Base-by-base conservation (phyloP, 129 eudicot species). In the Saussurea involucrata region DNA sequence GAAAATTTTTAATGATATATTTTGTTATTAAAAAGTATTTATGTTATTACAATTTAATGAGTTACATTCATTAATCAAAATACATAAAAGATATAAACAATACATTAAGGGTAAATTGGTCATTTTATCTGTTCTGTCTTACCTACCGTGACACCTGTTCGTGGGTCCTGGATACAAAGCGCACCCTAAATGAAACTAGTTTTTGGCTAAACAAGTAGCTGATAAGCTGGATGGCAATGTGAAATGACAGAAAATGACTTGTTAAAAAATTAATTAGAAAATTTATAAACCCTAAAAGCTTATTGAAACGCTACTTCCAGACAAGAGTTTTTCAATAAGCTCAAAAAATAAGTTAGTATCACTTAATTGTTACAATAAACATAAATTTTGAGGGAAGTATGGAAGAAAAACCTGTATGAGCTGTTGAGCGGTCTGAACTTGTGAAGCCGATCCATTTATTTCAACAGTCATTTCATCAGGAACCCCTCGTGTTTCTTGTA, bases 341-440 rank as follows among this genome's bases (percentile, higher is more conserved):
- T 49, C 21, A 49, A 49, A 44, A 15, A 46, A 13, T 46, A 44
- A 11, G 58, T 8, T 46, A 46, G 60, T 8, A 49, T 17, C 3
- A 8, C 49, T 4, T 40, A 1, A 40, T 2, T 10, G 7, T 2
- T 10, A 40, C 1, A 17, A 8, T 17, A 15, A 49, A 49, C 22
- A 17, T 2, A 10, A 49, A 5, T 0, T 46, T 46, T 11, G 22
- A 21, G 27, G 27, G 27, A 25, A 69, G 1, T 4, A 69, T 9
- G 36, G 20, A 37, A 5, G 29, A 24, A 75, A 75, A 81, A 79
- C 96, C 93, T 92, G 97, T 67, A 92, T 89, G 71, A 89, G 77
- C 75, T 92, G 97, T 83, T 92, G 97, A 83, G 97, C 97, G 32
- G 97, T 87, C 85, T 92, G 97, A 66, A 87, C 97, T 86, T 92